A percentile compares a stretch with the other conserved stretches of the same genome.
Conservation (phyloP, 2,329 filamentous ascomycete species). For the Exophiala lecanii-corni region DNA sequence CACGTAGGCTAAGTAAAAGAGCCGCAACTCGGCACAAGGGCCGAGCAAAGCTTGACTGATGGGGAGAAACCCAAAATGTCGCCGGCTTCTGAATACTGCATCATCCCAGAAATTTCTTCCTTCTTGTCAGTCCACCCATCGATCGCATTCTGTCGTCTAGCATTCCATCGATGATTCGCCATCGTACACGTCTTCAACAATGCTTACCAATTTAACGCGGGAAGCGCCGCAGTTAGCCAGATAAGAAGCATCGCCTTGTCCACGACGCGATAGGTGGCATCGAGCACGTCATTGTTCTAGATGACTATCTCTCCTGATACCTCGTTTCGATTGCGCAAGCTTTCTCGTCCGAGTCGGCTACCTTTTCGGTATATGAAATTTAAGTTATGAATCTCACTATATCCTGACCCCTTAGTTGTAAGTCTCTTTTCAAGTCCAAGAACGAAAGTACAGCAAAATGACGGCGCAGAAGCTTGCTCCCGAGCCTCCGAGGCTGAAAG, state of each 20-base stretch:
- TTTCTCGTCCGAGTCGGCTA: too few relatives aligned
- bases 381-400: too few relatives aligned
- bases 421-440: too few relatives aligned
- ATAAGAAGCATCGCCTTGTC: neutral
- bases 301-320: too few relatives aligned
- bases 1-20: neutral
- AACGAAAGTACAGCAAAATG: too few relatives aligned
- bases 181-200: too few relatives aligned
- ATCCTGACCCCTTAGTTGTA: too few relatives aligned
- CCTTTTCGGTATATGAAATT: too few relatives aligned
- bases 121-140: neutral
- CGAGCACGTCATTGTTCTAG: neutral
- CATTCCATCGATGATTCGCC: too few relatives aligned
- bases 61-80: neutral
- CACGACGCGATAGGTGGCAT: neutral
- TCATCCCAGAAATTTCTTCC: neutral
- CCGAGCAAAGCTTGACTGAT: neutral
- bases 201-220: neutral
- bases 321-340: too few relatives aligned
- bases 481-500: constrained; percentile 5
- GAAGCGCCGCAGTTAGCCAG: neutral
- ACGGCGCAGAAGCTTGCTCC: neutral
- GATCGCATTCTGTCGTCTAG: too few relatives aligned
- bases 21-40: neutral
- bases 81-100: neutral